phyloP scores from a whole-genome alignment of 768 basidiomycete genomes.

The Sporobolomyces pararoseus region DNA sequence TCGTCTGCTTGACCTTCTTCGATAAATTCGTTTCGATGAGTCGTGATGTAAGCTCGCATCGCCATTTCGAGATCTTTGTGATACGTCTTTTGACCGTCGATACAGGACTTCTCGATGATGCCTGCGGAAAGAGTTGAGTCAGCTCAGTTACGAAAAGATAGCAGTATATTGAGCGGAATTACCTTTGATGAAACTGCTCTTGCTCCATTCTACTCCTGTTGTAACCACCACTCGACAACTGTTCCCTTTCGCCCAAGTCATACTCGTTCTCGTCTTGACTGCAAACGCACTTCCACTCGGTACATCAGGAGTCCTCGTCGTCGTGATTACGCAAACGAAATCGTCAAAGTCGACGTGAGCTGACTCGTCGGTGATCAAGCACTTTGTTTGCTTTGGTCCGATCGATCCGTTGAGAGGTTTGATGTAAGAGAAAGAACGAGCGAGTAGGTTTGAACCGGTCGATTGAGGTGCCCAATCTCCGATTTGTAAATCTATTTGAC shows the following conservation, averaged over 20 bases:
- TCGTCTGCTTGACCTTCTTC: constrained; percentile 59
- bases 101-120: constrained; percentile 84
- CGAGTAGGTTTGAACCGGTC: constrained; percentile 64
- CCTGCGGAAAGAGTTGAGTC: no score
- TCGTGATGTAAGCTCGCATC: constrained; percentile 83
- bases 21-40: constrained; percentile 83
- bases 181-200: constrained; percentile 85
- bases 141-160: no score
- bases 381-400: constrained; percentile 92
- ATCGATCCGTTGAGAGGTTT: constrained; percentile 82
- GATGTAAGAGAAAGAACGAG: constrained; percentile 91
- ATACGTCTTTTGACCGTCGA: constrained; percentile 87
- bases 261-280: constrained; percentile 89
- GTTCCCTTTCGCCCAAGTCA: constrained; percentile 84
- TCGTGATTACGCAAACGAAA: constrained; percentile 76
- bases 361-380: constrained; percentile 85
- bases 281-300: constrained; percentile 88
- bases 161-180: no score
- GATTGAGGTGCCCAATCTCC: constrained; percentile 81
- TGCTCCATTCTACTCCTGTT: constrained; percentile 91
- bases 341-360: constrained; percentile 76
- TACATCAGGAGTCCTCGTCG: constrained; percentile 88
- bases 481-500: constrained; percentile 77
- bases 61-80: constrained; percentile 74
- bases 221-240: constrained; percentile 78